Evolutionary conservation across 495 filamentous ascomycete species (phyloP).

Genomic region (Chaetomium cochliodes): DNA sequence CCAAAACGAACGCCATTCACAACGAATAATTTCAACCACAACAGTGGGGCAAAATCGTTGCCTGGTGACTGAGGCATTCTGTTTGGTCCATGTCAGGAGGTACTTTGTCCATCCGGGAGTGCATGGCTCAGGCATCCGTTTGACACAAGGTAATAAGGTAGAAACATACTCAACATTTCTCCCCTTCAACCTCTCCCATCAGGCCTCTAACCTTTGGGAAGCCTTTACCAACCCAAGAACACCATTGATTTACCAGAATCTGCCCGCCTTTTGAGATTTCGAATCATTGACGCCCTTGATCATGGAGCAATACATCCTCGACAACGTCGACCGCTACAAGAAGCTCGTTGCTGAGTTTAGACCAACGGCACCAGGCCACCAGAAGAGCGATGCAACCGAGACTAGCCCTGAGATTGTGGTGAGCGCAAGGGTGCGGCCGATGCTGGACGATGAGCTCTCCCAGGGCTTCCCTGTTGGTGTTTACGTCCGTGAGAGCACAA

Average conservation of each 20-base stretch:
- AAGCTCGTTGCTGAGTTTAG: conserved; percentile 26
- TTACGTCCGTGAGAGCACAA: conserved; percentile 10
- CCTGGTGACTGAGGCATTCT: not conserved
- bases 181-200: too few species aligned
- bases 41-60: not conserved
- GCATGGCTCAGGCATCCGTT: not conserved
- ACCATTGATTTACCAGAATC: too few species aligned
- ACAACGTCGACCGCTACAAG: conserved; percentile 28
- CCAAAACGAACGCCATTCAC: not conserved
- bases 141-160: not conserved
- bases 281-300: not conserved
- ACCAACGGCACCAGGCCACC: conserved; percentile 4
- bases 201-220: too few species aligned
- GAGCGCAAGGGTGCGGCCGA: conserved; percentile 25
- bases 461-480: conserved; percentile 24
- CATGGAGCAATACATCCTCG: conserved; percentile 31
- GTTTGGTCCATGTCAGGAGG: not conserved
- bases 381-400: not conserved
- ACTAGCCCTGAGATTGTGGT: conserved; percentile 26
- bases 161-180: not conserved
- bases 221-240: too few species aligned
- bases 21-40: not conserved
- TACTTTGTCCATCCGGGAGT: not conserved
- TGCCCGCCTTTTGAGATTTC: too few species aligned
- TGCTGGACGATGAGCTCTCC: conserved; percentile 26